Base-by-base conservation (phyloP, 139 green algal species). In the Haematococcus lacustris region DNA sequence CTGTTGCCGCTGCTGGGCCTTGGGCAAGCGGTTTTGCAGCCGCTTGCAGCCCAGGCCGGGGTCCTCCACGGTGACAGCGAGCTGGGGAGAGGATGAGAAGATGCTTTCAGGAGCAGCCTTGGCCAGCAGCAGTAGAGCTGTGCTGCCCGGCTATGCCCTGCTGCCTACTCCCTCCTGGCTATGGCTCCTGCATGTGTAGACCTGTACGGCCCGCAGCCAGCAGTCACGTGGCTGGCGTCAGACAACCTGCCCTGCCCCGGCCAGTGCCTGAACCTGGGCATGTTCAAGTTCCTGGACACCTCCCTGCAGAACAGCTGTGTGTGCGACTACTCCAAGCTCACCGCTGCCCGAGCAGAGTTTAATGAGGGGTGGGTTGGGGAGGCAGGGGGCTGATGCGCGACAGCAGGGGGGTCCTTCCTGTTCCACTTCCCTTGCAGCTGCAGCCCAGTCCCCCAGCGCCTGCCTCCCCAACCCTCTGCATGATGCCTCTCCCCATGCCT, bases 181-280 rank as follows among this genome's bases (percentile, higher is more conserved):
- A 25, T 70, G n/a, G 43, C 39, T 30, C 59, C 30, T 66, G 59
- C 32, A 6, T 39, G 3, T 51, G 63, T 37, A 69, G 63, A 33
- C 63, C 50, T 6, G 9, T 69, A 51, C 35, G 63, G 63, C 6
- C 63, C 63, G 7, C 63, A 69, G 63, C 63, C 63, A 2, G 38
- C 37, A 5, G 63, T 69, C 13, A 75, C 67, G 23, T 82, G 76
- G 76, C 53, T 72, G 26, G 71, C 76, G 9, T 68, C n/a, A 21
- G 23, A 30, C 43, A 41, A 53, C 28, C 7, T 39, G 60, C 76
- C 76, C 0, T 82, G 76, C 72, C 77, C 77, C 1, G 67, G 72
- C 13, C 66, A 82, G 68, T 82, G 77, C 72, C 74, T 78, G n/a
- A 70, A 77, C 72, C 77, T 82, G 25, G 78, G 61, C 2, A 35